Evolutionary conservation across 345 rosid species (phyloP).

Genomic region (Litchi chinensis): DNA sequence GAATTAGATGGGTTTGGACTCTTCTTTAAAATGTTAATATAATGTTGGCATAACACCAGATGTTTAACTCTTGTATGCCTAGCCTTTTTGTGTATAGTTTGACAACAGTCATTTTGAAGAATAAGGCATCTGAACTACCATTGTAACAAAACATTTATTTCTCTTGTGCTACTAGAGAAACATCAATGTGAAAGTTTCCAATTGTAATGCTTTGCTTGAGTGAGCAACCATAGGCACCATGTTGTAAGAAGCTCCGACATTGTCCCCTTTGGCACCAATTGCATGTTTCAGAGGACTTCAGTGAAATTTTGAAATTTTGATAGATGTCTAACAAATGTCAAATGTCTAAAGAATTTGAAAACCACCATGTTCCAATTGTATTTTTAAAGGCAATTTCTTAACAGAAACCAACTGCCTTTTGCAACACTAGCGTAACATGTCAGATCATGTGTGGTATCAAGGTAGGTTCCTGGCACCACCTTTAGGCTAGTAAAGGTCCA

Average conservation of each 20-base stretch:
- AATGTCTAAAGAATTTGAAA: neutral
- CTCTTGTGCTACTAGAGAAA: neutral
- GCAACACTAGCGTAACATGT: slow-evolving; percentile 3
- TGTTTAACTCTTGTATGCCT: neutral
- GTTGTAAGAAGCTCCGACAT: neutral
- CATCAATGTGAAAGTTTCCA: neutral
- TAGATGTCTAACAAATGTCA: neutral
- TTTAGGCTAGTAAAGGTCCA: neutral
- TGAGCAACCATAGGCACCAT: neutral
- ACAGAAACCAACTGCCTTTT: slow-evolving; percentile 6
- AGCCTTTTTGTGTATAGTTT: neutral
- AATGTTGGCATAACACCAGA: neutral
- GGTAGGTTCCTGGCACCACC: slow-evolving; percentile 12
- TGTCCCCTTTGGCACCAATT: neutral
- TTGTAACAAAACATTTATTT: neutral
- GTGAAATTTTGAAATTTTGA: neutral
- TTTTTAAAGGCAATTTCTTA: neutral
- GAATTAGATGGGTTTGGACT: too few relatives aligned
- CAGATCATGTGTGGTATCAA: neutral
- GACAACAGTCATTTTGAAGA: too few relatives aligned
- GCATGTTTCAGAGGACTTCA: neutral
- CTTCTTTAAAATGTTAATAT: neutral
- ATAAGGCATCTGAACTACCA: neutral
- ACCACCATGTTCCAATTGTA: neutral
- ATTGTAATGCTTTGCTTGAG: neutral